Percentiles rank a stretch among this genome's conserved stretches.
Conservation (phyloP, 106 monocot genomes). For the Chionographis japonica region DNA sequence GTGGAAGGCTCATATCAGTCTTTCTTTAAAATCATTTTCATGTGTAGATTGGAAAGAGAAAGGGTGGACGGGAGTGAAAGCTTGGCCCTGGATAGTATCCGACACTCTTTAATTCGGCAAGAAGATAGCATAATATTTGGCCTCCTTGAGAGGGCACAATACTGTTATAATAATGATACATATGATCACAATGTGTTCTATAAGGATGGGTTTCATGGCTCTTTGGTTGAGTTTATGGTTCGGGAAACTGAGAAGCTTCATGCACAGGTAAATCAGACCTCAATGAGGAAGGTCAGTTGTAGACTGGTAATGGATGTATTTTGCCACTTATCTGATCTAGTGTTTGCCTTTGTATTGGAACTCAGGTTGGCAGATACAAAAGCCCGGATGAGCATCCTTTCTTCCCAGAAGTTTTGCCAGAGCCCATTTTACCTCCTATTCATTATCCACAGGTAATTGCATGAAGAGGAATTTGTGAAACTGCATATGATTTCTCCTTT, state of each 20-base stretch:
- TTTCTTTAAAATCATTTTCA: background rate
- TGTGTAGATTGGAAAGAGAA: slow-evolving; percentile 36
- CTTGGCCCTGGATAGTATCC: slow-evolving; percentile 74
- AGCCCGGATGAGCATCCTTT: slow-evolving; percentile 99
- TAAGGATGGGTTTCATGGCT: slow-evolving; percentile 69
- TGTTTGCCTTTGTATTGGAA: slow-evolving; percentile 12
- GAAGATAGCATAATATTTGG: slow-evolving; percentile 95
- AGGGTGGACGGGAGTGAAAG: slow-evolving; percentile 71
- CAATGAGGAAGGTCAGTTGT: background rate
- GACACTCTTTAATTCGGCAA: slow-evolving; percentile 77
- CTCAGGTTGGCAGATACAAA: slow-evolving; percentile 83
- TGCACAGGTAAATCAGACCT: slow-evolving; percentile 47
- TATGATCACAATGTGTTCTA: slow-evolving; percentile 54
- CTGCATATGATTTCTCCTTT: background rate
- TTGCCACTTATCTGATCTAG: background rate
- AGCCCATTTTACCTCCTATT: slow-evolving; percentile 75
- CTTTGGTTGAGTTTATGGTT: slow-evolving; percentile 88
- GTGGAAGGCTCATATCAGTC: background rate
- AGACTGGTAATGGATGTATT: background rate
- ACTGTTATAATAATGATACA: slow-evolving; percentile 69
- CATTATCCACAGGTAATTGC: slow-evolving; percentile 74
- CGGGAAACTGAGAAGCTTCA: slow-evolving; percentile 89
- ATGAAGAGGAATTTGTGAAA: background rate
- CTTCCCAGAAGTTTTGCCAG: slow-evolving; percentile 75
- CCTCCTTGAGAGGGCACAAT: slow-evolving; percentile 86